Conservation (phyloP, 2,329 filamentous ascomycete genomes). For the Aciculosporium take region DNA sequence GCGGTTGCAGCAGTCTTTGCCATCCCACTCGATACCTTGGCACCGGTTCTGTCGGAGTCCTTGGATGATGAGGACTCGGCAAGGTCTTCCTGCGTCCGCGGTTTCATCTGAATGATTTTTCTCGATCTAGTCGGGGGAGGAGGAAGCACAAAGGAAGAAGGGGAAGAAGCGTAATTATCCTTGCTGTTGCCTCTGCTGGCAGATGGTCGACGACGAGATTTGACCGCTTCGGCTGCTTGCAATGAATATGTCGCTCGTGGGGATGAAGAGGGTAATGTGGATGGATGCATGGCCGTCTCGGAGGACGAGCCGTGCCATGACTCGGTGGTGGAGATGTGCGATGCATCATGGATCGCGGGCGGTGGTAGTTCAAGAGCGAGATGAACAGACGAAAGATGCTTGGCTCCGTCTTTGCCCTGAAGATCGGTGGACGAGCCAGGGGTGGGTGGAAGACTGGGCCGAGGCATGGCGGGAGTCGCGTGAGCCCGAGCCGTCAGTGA, state of each 20-base stretch:
- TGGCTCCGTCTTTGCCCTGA: constrained; percentile 52
- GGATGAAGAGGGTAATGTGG: constrained; percentile 9
- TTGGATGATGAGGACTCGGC: constrained; percentile 13
- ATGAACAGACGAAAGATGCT: constrained; percentile 46
- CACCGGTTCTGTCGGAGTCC: constrained; percentile 11
- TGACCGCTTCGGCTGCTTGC: constrained; percentile 37
- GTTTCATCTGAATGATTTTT: constrained; percentile 99
- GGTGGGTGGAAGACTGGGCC: constrained; percentile 45
- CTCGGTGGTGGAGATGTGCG: constrained; percentile 22
- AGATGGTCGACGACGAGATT: constrained; percentile 38
- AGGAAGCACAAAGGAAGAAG: constrained; percentile 59
- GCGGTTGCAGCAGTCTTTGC: constrained; percentile 10
- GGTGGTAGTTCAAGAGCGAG: constrained; percentile 63
- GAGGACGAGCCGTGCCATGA: constrained; percentile 18
- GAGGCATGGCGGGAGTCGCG: constrained; percentile 17
- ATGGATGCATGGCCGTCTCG: constrained; percentile 1
- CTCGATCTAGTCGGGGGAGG: constrained; percentile 83
- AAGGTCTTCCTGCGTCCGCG: constrained; percentile 28
- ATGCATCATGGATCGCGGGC: constrained; percentile 48
- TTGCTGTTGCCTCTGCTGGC: constrained; percentile 25
- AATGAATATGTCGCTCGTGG: constrained; percentile 25
- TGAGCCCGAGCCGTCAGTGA: not conserved
- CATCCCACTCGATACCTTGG: constrained; percentile 10
- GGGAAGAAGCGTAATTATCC: constrained; percentile 42
- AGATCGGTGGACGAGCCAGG: constrained; percentile 72